Base-by-base conservation (phyloP, 176 grass and related monocot genomes). In the Oryza brachyantha region DNA sequence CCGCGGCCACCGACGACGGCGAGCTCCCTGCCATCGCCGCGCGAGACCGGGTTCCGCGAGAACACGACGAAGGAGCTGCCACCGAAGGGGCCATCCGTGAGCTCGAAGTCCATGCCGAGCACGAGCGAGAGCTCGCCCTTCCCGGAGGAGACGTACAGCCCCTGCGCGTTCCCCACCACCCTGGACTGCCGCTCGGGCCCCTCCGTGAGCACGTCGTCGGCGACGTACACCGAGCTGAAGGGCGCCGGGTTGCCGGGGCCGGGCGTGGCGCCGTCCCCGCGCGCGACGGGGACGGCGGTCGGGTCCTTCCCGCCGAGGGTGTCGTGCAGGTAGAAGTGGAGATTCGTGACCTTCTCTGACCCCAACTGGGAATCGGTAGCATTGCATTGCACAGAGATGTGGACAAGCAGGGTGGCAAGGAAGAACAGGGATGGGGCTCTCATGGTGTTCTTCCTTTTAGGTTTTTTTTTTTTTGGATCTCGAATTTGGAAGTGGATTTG, bases 261-360 rank as follows among this genome's bases (percentile, higher is more conserved):
- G 0, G 85, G 0, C 3, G 14, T 28, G 37, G 2, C 45, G 0
- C 2, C 5, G 11, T 29, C 79, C 19, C 3, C 74, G 10, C 13
- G 85, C 0, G 79, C 86, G 0, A 85, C 78, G 0, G 64, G 32
- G 11, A 88, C 86, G 1, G 86, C 86, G 10, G 8, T 64, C 16
- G 90, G 86, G 50, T 84, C 64, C 24, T 69, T 38, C 0, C 83
- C 90, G 76, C 75, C 40, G 8, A 88, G 60, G 45, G 42, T 86
- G 90, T 86, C 90, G 9, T 89, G 86, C 64, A 93, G 80, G 84
- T 63, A 93, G 80, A 93, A 93, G 76, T 2, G 86, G 1, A 93
- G 65, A 2, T 59, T 32, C 27, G 90, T 93, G 7, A 68, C 8
- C 61, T 81, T 91, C 89, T 64, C 87, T 1, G 1, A 29, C 4